A percentile compares a stretch with the other conserved stretches of the same genome.
These are phyloP conservation scores for Coemansia sp. DNA, from an alignment of 192 early-diverging fungal species.

Conservation along the genomic window DNA sequence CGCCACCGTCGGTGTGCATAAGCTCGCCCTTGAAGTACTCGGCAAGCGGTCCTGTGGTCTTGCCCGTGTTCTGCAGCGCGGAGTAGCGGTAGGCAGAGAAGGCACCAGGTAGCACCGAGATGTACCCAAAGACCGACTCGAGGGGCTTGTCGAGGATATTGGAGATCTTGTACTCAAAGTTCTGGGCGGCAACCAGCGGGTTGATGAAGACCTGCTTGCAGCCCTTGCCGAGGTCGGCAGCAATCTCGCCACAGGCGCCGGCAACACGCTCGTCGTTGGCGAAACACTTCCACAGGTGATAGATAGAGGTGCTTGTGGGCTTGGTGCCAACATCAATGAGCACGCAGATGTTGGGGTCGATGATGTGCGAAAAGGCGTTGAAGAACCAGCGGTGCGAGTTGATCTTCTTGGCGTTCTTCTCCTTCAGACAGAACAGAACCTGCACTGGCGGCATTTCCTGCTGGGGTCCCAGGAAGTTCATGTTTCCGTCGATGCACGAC, in stretches of 20 bases:
- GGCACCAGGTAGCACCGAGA: slow-evolving; percentile 92
- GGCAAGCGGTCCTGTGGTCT: slow-evolving; percentile 64
- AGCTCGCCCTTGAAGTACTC: slow-evolving; percentile 93
- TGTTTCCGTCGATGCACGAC: slow-evolving; percentile 62
- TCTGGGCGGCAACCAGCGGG: slow-evolving; percentile 91
- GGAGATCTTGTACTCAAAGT: slow-evolving; percentile 98
- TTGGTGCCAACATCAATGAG: slow-evolving; percentile 93
- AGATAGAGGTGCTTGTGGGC: slow-evolving; percentile 77
- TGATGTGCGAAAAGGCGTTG: slow-evolving; percentile 80
- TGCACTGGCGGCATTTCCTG: slow-evolving; percentile 81
- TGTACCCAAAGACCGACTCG: slow-evolving; percentile 93
- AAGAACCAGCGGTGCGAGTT: slow-evolving; percentile 98
- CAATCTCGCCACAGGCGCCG: slow-evolving; percentile 95
- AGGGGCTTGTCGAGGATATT: slow-evolving; percentile 97
- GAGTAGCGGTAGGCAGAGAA: slow-evolving; percentile 93
- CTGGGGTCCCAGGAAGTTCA: slow-evolving; percentile 63
- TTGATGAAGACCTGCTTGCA: slow-evolving; percentile 68
- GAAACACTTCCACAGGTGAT: slow-evolving; percentile 94
- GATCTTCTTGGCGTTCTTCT: slow-evolving; percentile 90
- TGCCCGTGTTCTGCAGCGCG: slow-evolving; percentile 71
- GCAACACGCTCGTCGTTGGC: slow-evolving; percentile 75
- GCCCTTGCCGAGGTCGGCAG: slow-evolving; percentile 75
- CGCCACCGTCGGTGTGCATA: slow-evolving; percentile 68
- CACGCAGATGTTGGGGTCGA: slow-evolving; percentile 86
- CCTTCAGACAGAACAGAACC: slow-evolving; percentile 89